Conservation (phyloP, 208 protist species). For the Wallacemonas sp. region DNA sequence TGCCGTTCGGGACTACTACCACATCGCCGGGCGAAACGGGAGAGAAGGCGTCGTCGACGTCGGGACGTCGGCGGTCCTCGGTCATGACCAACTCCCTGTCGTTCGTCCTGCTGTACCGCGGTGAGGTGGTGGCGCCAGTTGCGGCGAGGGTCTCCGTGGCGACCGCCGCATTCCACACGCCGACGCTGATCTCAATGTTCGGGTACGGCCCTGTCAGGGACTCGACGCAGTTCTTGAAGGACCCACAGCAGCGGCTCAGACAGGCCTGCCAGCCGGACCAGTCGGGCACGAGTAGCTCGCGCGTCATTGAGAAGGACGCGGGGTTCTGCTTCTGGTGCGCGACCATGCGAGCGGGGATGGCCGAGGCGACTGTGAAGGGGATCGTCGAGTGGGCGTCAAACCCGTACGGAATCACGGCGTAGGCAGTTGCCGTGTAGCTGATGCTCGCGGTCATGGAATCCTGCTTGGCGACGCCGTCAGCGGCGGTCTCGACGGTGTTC, state of each 20-base stretch:
- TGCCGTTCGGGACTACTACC: background rate
- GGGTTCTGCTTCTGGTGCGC: background rate
- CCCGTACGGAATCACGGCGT: slow-evolving; percentile 13
- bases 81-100: background rate
- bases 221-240: background rate
- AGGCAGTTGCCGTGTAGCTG: slow-evolving; percentile 12
- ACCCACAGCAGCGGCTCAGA: background rate
- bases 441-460: background rate
- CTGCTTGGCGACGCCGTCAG: background rate
- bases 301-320: background rate
- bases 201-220: background rate
- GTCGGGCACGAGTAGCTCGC: slow-evolving; percentile 5
- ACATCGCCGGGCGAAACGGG: slow-evolving; percentile 2
- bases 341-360: background rate
- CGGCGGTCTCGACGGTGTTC: no score
- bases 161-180: background rate
- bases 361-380: slow-evolving; percentile 10
- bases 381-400: slow-evolving; percentile 2
- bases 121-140: no score
- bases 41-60: background rate
- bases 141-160: background rate
- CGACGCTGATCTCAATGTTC: background rate
- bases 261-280: slow-evolving; percentile 10
- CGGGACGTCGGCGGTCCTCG: background rate
- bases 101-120: no score